Conservation (phyloP, 768 basidiomycete species). For the Mycena floridula region DNA sequence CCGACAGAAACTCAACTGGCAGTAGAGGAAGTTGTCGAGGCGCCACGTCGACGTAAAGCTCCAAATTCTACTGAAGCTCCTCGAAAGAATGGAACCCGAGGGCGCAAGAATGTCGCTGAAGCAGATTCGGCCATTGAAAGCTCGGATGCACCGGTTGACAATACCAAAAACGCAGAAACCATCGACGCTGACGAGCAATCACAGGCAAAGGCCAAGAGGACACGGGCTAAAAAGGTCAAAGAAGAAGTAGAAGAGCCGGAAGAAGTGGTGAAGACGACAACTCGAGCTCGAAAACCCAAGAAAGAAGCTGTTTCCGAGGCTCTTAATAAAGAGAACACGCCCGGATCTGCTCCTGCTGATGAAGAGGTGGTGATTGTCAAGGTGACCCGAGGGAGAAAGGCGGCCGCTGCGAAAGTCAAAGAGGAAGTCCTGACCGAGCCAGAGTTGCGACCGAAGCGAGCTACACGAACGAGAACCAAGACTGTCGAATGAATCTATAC, state of each 20-base stretch:
- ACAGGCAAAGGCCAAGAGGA: background rate
- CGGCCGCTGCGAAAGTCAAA: slow-evolving; percentile 4
- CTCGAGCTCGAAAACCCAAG: too few species aligned
- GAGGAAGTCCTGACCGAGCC: slow-evolving; percentile 7
- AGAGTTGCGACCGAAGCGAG: slow-evolving; percentile 2
- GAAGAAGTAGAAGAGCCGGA: slow-evolving; percentile 1
- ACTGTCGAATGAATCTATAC: slow-evolving; percentile 3
- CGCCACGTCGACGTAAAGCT: background rate
- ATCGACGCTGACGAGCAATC: background rate
- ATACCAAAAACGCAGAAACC: too few species aligned
- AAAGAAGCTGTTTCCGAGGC: background rate
- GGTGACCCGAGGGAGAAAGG: background rate
- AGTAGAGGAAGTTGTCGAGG: background rate
- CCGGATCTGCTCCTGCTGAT: background rate
- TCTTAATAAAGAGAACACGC: background rate
- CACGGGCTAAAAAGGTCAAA: slow-evolving; percentile 4
- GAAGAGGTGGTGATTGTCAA: background rate
- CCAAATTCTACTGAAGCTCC: background rate
- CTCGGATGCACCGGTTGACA: background rate
- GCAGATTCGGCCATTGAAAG: background rate
- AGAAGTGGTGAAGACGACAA: background rate
- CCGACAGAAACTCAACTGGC: background rate
- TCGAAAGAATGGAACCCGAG: too few species aligned
- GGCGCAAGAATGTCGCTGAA: slow-evolving; percentile 2
- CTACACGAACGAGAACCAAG: slow-evolving; percentile 6